Base-by-base conservation (phyloP, 345 rosid species). In the Turritis glabra region DNA sequence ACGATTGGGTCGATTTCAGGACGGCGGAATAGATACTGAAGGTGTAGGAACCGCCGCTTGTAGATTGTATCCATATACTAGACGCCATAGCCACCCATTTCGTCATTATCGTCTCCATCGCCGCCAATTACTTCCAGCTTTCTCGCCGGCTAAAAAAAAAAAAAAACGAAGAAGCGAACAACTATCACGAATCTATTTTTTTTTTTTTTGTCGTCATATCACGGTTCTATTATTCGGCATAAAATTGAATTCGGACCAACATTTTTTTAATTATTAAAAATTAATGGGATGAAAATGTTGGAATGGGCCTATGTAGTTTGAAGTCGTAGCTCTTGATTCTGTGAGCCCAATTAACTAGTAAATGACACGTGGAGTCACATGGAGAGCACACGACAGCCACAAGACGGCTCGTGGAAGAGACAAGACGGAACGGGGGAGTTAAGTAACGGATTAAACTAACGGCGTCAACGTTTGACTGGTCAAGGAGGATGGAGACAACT, bases 21-120 rank as follows among this genome's bases (percentile, higher is more conserved):
- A 68, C 29, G 7, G 94, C 70, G 38, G 97, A 93, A 79, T 93
- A 89, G 83, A 93, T 83, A 27, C 86, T 84, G 74, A 93, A 93
- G 71, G 97, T 85, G 87, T 93, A 91, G 19, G 89, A 81, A 9
- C 82, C 80, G 33, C 98, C 98, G 69, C 77, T 37, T 41, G 86
- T 57, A 79, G 89, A 82, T 83, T 91, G 98, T 41, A 93, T 89
- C 96, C 92, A 93, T 60, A 93, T 88, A 83, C 97, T 88, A 11
- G 95, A 97, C 22, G 83, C 84, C 54, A 91, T 84, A 15, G 97
- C 81, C 14, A 85, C 69, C 98, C 97, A 89, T 67, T 83, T 86
- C 50, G 80, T 35, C 13, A 60, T 17, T 8, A 70, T 12, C 5
- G 7, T 4, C 26, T 77, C 80, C 80, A 77, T 70, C 71, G 44